Conservation (phyloP, 768 basidiomycete genomes). For the Agaricus subrufescens region DNA sequence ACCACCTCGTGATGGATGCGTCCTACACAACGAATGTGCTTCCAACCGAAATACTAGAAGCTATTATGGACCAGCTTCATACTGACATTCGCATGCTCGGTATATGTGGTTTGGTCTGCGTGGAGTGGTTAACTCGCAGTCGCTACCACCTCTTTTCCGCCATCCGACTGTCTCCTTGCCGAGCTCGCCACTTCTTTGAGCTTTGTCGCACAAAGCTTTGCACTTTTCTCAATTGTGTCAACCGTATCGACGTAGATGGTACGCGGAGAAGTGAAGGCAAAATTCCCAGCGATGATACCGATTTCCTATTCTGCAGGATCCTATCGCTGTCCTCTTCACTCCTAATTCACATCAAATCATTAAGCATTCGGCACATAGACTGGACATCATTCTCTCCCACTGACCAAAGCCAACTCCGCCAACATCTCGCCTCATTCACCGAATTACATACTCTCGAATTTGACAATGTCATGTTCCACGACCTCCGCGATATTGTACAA, state of each 20-base stretch:
- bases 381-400: conserved; percentile 21
- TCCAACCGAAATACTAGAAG: conserved; percentile 28
- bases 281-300: background rate
- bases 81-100: conserved; percentile 19
- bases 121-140: conserved; percentile 26
- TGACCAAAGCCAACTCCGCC: conserved; percentile 15
- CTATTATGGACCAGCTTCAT: conserved; percentile 28
- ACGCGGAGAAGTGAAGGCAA: background rate
- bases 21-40: conserved; percentile 6
- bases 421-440: conserved; percentile 16
- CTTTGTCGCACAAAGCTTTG: conserved; percentile 16
- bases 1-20: background rate
- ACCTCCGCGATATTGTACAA: conserved; percentile 23
- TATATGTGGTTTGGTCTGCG: conserved; percentile 25
- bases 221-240: conserved; percentile 22
- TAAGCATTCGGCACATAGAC: conserved; percentile 22
- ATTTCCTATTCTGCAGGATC: conserved; percentile 13
- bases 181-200: conserved; percentile 18
- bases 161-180: conserved; percentile 25
- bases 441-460: conserved; percentile 20
- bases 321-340: conserved; percentile 16
- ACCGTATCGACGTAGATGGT: conserved; percentile 24
- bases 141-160: conserved; percentile 27
- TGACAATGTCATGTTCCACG: conserved; percentile 24
- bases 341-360: conserved; percentile 16